Base-by-base conservation (phyloP, 2,329 filamentous ascomycete genomes). In the Diplocarpon rosae region DNA sequence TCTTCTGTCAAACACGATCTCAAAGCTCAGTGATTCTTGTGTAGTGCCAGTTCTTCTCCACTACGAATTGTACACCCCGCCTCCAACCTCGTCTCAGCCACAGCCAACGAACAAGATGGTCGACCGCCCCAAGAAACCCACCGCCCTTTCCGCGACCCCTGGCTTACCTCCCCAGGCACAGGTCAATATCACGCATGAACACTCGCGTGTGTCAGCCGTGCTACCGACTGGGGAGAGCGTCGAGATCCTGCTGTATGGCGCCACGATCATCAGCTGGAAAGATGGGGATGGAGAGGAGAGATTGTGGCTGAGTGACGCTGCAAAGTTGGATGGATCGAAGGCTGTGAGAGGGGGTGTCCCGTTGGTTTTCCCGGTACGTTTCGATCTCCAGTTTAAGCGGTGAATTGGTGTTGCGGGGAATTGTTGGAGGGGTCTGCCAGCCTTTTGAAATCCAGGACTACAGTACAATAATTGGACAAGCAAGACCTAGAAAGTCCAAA, bases 191-290 rank as follows among this genome's bases (percentile, higher is more conserved):
- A 76, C 79, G 24, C 75, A 85, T 57, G 77, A 78, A 61, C 80
- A 80, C 64, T 75, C 75, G 48, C 78, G 77, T 48, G 81, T 96
- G 41, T 75, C 76, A n/a, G 90, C 90, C 29, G 75, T 73, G 27
- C 76, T 96, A 35, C 85, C 88, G 32, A 84, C 86, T 0, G 89
- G 90, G 54, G 89, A 96, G 68, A 85, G 78, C 44, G 77, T 95
- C 54, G 80, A 87, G 53, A 73, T 98, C 31, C 72, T 95, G 49
- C 78, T 96, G n/a, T 85, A 85, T 59, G 92, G 92, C 47, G 92
- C 92, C 10, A 96, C 89, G 1, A 83, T 98, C 38, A 80, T 85
- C 47, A 92, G 84, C 65, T 98, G 92, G 92, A 94, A 92, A 71
- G 82, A 84, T 61, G 75, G 79, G 47, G 71, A 75, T 46, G 84